phyloP scores from a whole-genome alignment of 139 green algal species.

The Chlamydomonas sp. region DNA sequence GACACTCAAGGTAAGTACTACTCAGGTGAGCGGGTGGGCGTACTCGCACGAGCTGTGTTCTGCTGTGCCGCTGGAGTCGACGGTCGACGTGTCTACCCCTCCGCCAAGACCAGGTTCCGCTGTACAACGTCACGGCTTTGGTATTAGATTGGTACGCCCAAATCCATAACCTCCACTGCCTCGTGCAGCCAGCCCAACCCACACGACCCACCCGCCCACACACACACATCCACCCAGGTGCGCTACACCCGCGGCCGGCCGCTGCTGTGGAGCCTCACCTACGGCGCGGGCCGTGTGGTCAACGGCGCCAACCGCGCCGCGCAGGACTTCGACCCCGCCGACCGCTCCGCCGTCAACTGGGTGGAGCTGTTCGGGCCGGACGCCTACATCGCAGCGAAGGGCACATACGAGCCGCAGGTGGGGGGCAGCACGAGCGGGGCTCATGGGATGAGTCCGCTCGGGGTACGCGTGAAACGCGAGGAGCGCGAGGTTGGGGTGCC shows the following conservation, averaged over 20 bases:
- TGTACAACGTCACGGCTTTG: not conserved
- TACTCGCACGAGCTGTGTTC: too few species aligned
- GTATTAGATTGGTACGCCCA: too few species aligned
- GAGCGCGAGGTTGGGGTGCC: too few species aligned
- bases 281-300: not conserved
- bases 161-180: not conserved
- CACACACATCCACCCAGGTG: not conserved
- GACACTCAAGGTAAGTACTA: too few species aligned
- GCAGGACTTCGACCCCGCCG: constrained; percentile 23
- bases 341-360: constrained; percentile 12
- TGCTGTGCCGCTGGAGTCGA: too few species aligned
- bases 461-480: too few species aligned
- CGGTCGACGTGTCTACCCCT: too few species aligned
- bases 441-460: not conserved
- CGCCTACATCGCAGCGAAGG: constrained; percentile 13
- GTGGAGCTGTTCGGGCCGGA: constrained; percentile 26
- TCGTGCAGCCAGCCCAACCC: not conserved
- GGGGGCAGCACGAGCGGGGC: not conserved
- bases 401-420: constrained; percentile 34
- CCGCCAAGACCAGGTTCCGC: too few species aligned
- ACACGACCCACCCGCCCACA: not conserved
- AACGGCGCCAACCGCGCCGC: constrained; percentile 17
- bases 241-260: constrained; percentile 32
- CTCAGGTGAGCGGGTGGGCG: too few species aligned
- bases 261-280: constrained; percentile 23